Base-by-base conservation (phyloP, 2,329 filamentous ascomycete species). In the Aspergillus hiratsukae region DNA sequence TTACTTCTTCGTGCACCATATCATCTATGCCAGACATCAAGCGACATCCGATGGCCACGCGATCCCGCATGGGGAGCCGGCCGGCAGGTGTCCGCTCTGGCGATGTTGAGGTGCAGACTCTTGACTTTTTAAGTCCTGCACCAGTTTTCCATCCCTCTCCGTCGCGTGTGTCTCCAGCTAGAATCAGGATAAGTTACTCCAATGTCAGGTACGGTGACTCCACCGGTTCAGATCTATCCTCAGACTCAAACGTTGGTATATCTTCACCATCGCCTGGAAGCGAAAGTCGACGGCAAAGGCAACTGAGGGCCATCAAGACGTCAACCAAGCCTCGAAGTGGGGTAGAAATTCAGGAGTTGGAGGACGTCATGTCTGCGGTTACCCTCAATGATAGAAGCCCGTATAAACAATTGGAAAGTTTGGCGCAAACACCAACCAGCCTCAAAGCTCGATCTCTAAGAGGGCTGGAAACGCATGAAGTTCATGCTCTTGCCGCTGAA, bases 111-210 rank as follows among this genome's bases (percentile, higher is more conserved):
- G 10, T 58, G 23, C 61, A 63, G 21, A 59, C 57, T 17, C 25
- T 61, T 21, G 54, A 58, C 6, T 10, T 52, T 4, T 45, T 54
- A 43, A 19, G 17, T 21, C 17, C 52, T 25, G 60, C 61, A 6
- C 2, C 19, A 31, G 10, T 28, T 14, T 21, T 43, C 5, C 29
- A 57, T 23, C 41, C 29, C 21, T 31, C 51, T 9, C 52, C 60
- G 11, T 48, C 58, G 28, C 17, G 54, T 7, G 21, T 43, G n/a
- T 49, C 40, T 19, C 37, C 52, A 3, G 46, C 40, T 11, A 56
- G 52, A 40, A 57, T 66, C 28, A 64, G 51, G 17, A 61, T 69
- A 25, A 69, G 65, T 35, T 66, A 65, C 51, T 66, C 66, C n/a
- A 61, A 63, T 54, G 53, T 59, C 19, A 61, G 56, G 14, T 62